phyloP scores from a whole-genome alignment of 495 filamentous ascomycete species.

The Trichoderma orchidacearum region DNA sequence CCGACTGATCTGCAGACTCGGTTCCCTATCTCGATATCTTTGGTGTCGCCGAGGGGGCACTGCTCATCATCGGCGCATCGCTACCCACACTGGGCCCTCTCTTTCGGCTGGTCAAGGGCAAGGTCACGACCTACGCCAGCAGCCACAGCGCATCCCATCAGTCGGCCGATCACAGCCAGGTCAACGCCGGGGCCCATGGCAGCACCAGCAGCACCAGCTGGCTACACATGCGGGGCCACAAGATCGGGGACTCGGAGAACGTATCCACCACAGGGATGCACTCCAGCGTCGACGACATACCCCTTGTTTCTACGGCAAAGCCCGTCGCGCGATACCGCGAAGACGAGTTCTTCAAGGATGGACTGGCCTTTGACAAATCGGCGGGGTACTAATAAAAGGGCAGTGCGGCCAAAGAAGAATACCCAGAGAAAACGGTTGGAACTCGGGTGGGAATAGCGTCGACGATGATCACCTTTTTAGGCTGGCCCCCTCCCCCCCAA shows the following conservation, averaged over 20 bases:
- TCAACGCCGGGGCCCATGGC: slow-evolving; percentile 3
- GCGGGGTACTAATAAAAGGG: neutral
- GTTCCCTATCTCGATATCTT: slow-evolving; percentile 15
- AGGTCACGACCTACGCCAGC: slow-evolving; percentile 8
- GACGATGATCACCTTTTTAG: no score
- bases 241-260: slow-evolving; percentile 2
- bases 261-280: slow-evolving; percentile 7
- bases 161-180: slow-evolving; percentile 4
- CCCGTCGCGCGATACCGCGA: neutral
- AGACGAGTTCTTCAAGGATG: neutral
- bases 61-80: slow-evolving; percentile 15
- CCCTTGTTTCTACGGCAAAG: slow-evolving; percentile 7
- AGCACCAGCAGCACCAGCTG: slow-evolving; percentile 7
- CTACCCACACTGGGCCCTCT: slow-evolving; percentile 14
- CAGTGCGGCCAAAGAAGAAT: no score
- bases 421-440: no score
- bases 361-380: neutral
- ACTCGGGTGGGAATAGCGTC: no score
- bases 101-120: slow-evolving; percentile 9
- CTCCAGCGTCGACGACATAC: slow-evolving; percentile 12
- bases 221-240: slow-evolving; percentile 3
- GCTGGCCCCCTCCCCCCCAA: no score
- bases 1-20: slow-evolving; percentile 4
- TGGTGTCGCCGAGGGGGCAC: slow-evolving; percentile 13
- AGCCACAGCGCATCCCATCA: slow-evolving; percentile 3